These are phyloP conservation scores for Trametes meyenii DNA, from an alignment of 768 basidiomycete genomes.

Conservation along the genomic window DNA sequence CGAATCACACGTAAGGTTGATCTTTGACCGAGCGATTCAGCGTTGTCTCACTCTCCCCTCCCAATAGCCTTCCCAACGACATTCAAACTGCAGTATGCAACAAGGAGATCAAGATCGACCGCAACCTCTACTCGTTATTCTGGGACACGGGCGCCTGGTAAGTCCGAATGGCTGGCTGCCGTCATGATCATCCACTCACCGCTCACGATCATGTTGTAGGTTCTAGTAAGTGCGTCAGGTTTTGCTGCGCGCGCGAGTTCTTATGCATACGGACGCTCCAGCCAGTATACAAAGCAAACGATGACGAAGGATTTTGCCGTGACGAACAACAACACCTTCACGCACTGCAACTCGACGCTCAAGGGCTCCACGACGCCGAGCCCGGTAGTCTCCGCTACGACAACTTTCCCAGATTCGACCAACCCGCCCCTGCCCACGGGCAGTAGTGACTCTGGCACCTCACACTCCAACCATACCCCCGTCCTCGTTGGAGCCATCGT, in stretches of 20 bases:
- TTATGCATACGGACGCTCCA: neutral
- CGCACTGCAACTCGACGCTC: constrained; percentile 22
- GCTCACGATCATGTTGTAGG: neutral
- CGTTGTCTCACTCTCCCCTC: neutral
- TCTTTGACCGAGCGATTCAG: neutral
- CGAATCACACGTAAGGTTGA: constrained; percentile 10
- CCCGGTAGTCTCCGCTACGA: neutral
- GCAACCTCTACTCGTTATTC: constrained; percentile 15
- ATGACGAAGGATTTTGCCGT: constrained; percentile 18
- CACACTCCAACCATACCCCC: neutral
- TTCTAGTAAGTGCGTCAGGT: constrained; percentile 13
- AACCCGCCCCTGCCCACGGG: neutral
- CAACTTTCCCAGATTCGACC: neutral
- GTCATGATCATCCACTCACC: too few species aligned
- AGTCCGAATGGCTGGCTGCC: neutral
- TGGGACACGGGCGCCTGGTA: constrained; percentile 15
- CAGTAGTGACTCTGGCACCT: neutral
- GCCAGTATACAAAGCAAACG: constrained; percentile 17
- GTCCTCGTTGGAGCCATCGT: constrained; percentile 8
- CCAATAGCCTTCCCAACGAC: constrained; percentile 11
- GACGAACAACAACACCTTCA: constrained; percentile 25
- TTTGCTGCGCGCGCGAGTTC: too few species aligned
- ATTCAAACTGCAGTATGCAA: constrained; percentile 24
- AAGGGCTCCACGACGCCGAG: neutral
- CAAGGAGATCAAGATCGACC: constrained; percentile 19